Evolutionary conservation across 2,329 filamentous ascomycete genomes (phyloP), one percentile per base, ranked within the genome.

Genomic region (Juglanconis sp.): DNA sequence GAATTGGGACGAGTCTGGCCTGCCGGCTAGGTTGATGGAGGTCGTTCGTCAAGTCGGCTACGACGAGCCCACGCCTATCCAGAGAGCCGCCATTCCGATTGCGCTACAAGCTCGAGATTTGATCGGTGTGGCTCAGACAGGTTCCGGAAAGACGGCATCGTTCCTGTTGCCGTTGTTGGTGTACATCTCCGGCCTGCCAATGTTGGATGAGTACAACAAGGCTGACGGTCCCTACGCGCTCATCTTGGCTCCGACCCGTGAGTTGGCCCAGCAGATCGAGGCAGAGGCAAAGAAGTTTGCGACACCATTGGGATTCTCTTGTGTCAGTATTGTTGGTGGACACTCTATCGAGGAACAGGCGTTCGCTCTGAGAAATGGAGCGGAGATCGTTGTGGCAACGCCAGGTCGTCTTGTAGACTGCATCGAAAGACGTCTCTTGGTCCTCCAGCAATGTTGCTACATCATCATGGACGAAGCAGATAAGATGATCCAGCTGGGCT

Each of bases 381-480:
- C 94, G 1, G 94, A 99, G 74, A 98, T 99, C 67, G 91, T 99
- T 69, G 96, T 99, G 66, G 95, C 95, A n/a, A 99, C 95, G 0
- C 95, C 95, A 0, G 95, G 95, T 77, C 93, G 95, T 82, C 84
- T 99, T 1, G 91, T 98, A 8, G 95, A 99, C 78, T 98, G 93
- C 75, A 95, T 99, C 67, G 95, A 99, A 74, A 86, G 95, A 17
- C 88, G 94, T 38, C 86, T 98, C 35, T 82, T 98, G 2, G 94
- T 99, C 1, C 84, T 98, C 52, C 88, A 87, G n/a, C 95, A 98
- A 76, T 98, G 95, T 75, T 96, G 93, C 77, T 98, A 98, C 76
- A 86, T 98, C 59, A 96, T 99, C 76, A 97, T 99, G 94, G 95
- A 99, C 73, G 95, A 99, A 83, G 95, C 95, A 42, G 95, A 99